Base-by-base conservation (phyloP, 148 eudicot species). In the Heliamphora exappendiculata region DNA sequence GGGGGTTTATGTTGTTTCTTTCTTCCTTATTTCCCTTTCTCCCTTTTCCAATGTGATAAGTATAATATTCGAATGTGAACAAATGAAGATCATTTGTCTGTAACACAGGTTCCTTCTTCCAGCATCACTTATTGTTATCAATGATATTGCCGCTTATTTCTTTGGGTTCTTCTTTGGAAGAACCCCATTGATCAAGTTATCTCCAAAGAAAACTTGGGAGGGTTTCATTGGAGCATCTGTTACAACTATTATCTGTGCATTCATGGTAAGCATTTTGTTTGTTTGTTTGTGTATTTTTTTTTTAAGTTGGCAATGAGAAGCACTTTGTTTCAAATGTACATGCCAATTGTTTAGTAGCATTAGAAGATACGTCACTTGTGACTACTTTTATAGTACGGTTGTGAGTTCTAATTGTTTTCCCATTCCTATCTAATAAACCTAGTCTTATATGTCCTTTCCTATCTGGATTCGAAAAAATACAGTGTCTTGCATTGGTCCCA, bases 191-290 rank as follows among this genome's bases (percentile, higher is more conserved):
- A 95, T 95, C 78, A 92, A 95, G 89, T 78, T 95, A 76, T 95
- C 98, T 22, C 98, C 98, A 2, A 95, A 92, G 81, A 94, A 95
- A 82, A 95, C 98, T 12, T 90, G 97, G 97, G 98, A 95, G 78
- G 98, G 98, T 42, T 95, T 95, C 81, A 91, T 95, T 81, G 98
- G 98, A 73, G 98, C 97, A 66, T 95, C 97, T 47, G 83, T 95
- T 75, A 78, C 91, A 44, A 95, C 98, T 7, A 82, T 95, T 69
- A 82, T 95, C 78, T 89, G 90, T 62, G 98, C 97, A 12, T 92
- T 95, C 79, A 70, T 92, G 92, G 98, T 92, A 76, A 87, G 92
- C 59, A 57, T 58, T 53, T 36, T 63, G n/a, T n/a, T n/a, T n/a
- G n/a, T n/a, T n/a, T n/a, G n/a, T n/a, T n/a, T n/a, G n/a, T 71